Evolutionary conservation across 2,329 filamentous ascomycete genomes (phyloP).

Genomic region (Rutstroemia sp.): DNA sequence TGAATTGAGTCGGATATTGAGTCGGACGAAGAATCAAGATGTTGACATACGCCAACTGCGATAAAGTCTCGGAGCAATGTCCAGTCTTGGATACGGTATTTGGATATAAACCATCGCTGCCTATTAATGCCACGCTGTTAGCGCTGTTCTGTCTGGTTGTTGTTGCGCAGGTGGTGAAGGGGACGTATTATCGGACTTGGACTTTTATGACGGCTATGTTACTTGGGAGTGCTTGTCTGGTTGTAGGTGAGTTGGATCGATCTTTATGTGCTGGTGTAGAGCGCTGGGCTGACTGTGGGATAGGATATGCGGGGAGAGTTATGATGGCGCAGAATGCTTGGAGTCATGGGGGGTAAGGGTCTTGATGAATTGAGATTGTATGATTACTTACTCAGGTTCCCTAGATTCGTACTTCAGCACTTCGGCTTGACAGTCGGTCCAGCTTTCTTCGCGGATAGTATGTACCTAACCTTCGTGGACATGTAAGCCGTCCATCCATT

Average conservation of each 20-base stretch:
- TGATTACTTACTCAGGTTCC: not conserved
- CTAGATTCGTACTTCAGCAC: not conserved
- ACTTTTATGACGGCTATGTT: not conserved
- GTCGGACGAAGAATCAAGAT: not conserved
- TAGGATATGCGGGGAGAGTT: conserved; percentile 1
- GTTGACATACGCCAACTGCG: not conserved
- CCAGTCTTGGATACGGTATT: not conserved
- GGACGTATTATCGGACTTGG: not conserved
- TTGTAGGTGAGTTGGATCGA: not conserved
- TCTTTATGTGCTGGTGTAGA: not conserved
- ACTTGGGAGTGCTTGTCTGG: not conserved
- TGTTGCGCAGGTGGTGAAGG: not conserved
- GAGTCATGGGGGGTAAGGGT: conserved; percentile 1
- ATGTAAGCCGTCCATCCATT: not conserved
- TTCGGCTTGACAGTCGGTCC: not conserved
- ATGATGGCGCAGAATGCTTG: not conserved
- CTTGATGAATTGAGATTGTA: not conserved
- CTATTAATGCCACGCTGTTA: not conserved
- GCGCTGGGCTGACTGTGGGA: not conserved
- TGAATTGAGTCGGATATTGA: no score
- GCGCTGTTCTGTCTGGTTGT: not conserved
- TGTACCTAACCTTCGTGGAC: not conserved
- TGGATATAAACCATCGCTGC: not conserved
- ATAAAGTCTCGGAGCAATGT: not conserved
- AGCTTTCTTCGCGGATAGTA: not conserved